Base-by-base conservation (phyloP, 345 rosid genomes). In the Acer campestre region DNA sequence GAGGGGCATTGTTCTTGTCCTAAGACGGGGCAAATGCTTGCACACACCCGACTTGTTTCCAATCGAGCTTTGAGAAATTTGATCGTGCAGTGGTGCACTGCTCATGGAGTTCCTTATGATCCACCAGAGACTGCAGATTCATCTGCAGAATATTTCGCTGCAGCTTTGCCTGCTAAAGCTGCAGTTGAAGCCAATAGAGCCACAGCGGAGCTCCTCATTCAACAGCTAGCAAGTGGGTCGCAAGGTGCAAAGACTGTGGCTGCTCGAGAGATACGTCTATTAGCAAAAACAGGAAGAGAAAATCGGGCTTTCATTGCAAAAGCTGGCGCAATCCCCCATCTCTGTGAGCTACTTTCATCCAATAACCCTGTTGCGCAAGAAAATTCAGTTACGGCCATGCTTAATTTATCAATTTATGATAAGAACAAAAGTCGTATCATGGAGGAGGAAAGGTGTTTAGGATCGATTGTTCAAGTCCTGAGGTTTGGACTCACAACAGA, bases 351-450 rank as follows among this genome's bases (percentile, higher is more conserved):
- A 35, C 88, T 97, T 0, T 88, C 87, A 10, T 94, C 97, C 17
- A 11, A 77, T 14, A 87, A 85, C 61, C 89, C 92, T 8, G 70
- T 93, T 2, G 94, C 98, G 1, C 96, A 94, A 75, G 98, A 92
- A 88, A 97, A 92, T 78, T 91, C 97, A 0, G 97, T 94, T 70
- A 97, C 98, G 3, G 96, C 98, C 17, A 89, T 94, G 91, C 96
- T 94, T 58, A 94, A 94, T 78, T 75, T 97, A 1, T 94, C 99
- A 6, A 97, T 94, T 10, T 90, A 90, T 38, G 98, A 94, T 44
- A 91, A 87, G 88, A 97, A 97, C 74, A 97, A 93, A 80, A 85
- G 96, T 68, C 84, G 76, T 31, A 94, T 94, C 44, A 91, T 97
- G 89, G 93, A 97, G 3, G 98, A 97, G 88, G 79, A 56, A 1